phyloP scores from a whole-genome alignment of 805 yeast species.

The Nakazawaea ambrosiae region DNA sequence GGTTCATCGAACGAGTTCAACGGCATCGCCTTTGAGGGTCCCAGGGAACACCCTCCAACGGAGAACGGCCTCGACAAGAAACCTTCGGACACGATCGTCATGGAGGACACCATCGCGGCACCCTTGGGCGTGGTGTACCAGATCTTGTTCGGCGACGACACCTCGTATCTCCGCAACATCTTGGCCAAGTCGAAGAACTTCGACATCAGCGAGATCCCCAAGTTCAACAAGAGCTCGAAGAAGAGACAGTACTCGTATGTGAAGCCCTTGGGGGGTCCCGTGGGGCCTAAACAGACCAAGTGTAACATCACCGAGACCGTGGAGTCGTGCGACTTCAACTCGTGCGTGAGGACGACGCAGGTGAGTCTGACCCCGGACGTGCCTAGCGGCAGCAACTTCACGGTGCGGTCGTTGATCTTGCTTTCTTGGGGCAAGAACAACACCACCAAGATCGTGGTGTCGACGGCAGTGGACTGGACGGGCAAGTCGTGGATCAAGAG shows the following conservation, averaged over 20 bases:
- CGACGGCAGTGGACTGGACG: slow-evolving; percentile 60
- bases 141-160: slow-evolving; percentile 58
- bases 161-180: slow-evolving; percentile 33
- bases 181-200: slow-evolving; percentile 58
- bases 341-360: slow-evolving; percentile 43
- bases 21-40: slow-evolving; percentile 34
- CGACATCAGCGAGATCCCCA: slow-evolving; percentile 45
- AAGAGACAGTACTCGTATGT: slow-evolving; percentile 48
- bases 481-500: slow-evolving; percentile 75
- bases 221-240: slow-evolving; percentile 25
- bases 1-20: slow-evolving; percentile 25
- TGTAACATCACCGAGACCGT: slow-evolving; percentile 59
- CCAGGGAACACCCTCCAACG: slow-evolving; percentile 26
- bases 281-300: slow-evolving; percentile 72
- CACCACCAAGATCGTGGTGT: slow-evolving; percentile 42
- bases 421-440: slow-evolving; percentile 60
- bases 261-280: slow-evolving; percentile 59
- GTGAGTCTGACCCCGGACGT: slow-evolving; percentile 70
- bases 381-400: slow-evolving; percentile 70
- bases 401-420: slow-evolving; percentile 49
- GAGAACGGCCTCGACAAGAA: slow-evolving; percentile 35
- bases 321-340: slow-evolving; percentile 42
- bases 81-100: slow-evolving; percentile 46
- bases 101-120: slow-evolving; percentile 46
- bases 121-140: slow-evolving; percentile 59